Evolutionary conservation across 2,329 filamentous ascomycete genomes (phyloP).

Genomic region (Zymoseptoria tritici): DNA sequence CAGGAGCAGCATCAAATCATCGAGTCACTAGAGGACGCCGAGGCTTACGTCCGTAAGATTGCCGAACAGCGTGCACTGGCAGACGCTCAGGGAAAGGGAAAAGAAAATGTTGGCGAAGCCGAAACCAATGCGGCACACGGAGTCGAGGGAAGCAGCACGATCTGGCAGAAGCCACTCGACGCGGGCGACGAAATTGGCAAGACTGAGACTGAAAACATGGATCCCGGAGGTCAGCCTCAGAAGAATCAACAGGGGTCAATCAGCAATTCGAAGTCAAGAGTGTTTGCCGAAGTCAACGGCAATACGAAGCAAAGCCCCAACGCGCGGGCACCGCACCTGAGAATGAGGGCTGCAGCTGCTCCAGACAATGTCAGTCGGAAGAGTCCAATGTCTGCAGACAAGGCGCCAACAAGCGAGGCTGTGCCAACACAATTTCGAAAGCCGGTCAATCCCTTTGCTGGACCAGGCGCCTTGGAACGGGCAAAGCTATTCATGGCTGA

Average conservation of each 20-base stretch:
- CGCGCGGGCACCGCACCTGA: background rate
- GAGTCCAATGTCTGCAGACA: too few relatives aligned
- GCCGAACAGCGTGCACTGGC: background rate
- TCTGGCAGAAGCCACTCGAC: background rate
- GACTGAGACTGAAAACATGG: background rate
- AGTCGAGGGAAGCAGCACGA: background rate
- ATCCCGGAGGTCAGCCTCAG: background rate
- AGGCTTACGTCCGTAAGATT: background rate
- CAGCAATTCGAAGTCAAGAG: background rate
- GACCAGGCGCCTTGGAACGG: background rate
- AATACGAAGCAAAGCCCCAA: background rate
- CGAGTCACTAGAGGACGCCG: background rate
- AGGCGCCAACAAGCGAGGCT: background rate
- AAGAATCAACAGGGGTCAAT: background rate
- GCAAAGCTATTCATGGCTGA: background rate
- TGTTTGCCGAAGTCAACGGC: background rate
- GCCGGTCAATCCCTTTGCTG: background rate
- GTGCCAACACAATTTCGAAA: background rate
- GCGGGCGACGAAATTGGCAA: background rate
- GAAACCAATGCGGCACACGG: background rate
- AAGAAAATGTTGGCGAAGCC: background rate
- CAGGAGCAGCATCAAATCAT: background rate
- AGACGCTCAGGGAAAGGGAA: background rate
- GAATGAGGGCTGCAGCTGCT: too few relatives aligned
- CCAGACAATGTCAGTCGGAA: too few relatives aligned